Base-by-base conservation (phyloP, 768 basidiomycete genomes). In the Stropharia rugosoannulata region DNA sequence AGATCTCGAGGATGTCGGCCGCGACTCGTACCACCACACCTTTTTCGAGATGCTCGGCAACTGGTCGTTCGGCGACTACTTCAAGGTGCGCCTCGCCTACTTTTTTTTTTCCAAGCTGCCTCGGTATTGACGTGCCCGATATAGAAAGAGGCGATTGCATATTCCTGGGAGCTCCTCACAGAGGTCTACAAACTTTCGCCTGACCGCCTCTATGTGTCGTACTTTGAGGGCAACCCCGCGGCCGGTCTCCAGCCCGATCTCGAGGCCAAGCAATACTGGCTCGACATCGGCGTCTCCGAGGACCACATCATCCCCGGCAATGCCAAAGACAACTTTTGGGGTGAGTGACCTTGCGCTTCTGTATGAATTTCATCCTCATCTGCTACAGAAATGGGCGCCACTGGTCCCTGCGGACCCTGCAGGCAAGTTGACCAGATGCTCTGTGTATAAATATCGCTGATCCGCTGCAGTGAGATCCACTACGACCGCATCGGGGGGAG, bases 31-130 rank as follows among this genome's bases (percentile, higher is more conserved):
- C 70, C 96, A 98, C 66, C 91, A 96, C 67, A 97, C 93, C 1
- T 95, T 96, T 75, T 99, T 99, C 66, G 97, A 99, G 75, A 99
- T 99, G 97, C 75, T 99, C 59, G 97, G 97, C 38, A 99, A 99
- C 71, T 99, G 97, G 97, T 98, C 95, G 4, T 99, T 98, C 63
- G 97, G 97, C 0, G 95, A 99, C 72, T 99, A 99, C 77, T 99
- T 99, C 86, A 99, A 99, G 85, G 95, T 85, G 49, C 43, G 70
- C 64, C 41, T 9, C 27, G n/a, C 18, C 41, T 22, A 22, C 22
- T 44, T 15, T 46, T 27, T 38, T 37, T 54, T 25, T 39, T 42
- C 18, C 22, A 2, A 2, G n/a, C n/a, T 58, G 22, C 12, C 58
- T 59, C 37, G 44, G 49, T 39, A 47, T 47, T 57, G 39, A 54